Base-by-base conservation (phyloP, 1,284 basidiomycete species). In the Ceratobasidium papillatum region DNA sequence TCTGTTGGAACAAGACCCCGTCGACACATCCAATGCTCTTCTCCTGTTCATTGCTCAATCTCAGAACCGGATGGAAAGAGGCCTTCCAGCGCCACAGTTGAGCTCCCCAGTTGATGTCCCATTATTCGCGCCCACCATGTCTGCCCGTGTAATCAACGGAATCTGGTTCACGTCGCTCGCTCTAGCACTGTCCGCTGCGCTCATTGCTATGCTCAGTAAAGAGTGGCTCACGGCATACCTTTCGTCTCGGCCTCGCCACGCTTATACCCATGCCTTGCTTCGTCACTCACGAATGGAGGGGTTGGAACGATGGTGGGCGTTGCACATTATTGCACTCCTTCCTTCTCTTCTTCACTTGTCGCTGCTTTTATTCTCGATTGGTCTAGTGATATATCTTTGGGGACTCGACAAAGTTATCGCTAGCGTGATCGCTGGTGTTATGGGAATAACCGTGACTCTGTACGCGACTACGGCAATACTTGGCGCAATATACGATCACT, bases 261-360 rank as follows among this genome's bases (percentile, higher is more conserved):
- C 49, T 17, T 17, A 51, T 7, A n/a, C 19, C 7, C n/a, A 51
- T 25, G n/a, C 49, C 25, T n/a, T 51, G n/a, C 9, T 9, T 51
- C 22, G 68, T 2, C 52, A 61, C n/a, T 32, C 30, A 22, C 32
- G 45, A 22, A 34, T 38, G 9, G 34, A 22, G n/a, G 68, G 61
- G 11, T 17, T 56, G 11, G 54, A 72, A 30, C 8, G 27, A 32
- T 72, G 68, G 68, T 22, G 56, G 52, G 22, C 36, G 3, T 36
- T 30, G n/a, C 32, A 38, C 30, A 54, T 61, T 4, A 56, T 66
- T 22, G 59, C 32, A 22, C 32, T 45, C 14, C 68, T 72, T 7
- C 68, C 68, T 8, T 27, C 32, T 2, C 25, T 61, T 9, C 68
- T 72, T 17, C 61, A 25, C 34, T 17, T 72, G 8, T 72, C 68